Evolutionary conservation across 176 grass and related monocot species (phyloP), one percentile per base, ranked within the genome.

Genomic region (Oryza australiensis): DNA sequence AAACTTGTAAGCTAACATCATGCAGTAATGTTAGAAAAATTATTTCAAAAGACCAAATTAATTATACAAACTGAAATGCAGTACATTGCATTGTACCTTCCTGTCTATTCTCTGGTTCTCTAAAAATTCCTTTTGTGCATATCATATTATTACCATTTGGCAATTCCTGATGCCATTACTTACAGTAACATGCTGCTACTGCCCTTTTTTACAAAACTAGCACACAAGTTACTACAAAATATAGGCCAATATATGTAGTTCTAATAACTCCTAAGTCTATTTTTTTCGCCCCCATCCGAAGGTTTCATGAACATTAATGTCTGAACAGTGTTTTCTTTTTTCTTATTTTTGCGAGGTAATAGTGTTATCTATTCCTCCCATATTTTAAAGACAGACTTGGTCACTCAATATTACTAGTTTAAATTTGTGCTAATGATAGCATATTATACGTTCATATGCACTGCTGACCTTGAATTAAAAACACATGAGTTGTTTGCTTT

Each of bases 1-100:
- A 16, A 76, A 41, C 35, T 32, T n/a, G n/a, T 78, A 60, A 77
- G 11, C 26, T 34, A 62, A 76, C 53, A 72, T 71, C 43, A 66
- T 64, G 12, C 57, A 73, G 26, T 63, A 72, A 66, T 64, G 32
- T 62, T 73, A 40, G 13, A 30, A 60, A 80, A 74, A 9, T 66
- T 45, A 43, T 20, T 18, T 15, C 1, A 60, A 68, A 27, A 49
- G 22, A 51, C 40, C 27, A 78, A 7, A 75, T 41, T 57, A 9
- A 67, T 68, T 65, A 13, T 49, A 62, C 22, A 55, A 37, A 9
- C 75, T 28, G n/a, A 45, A 63, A 10, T 40, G 26, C 43, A 16
- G 33, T 29, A 80, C 24, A 42, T 68, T 68, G 45, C 29, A 70
- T 70, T 62, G 62, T 72, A 84, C 18, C 34, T 42, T 53, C 20